Evolutionary conservation across 2,329 filamentous ascomycete species (phyloP), one percentile per base, ranked within the genome.

Genomic region (Fusarium armeniacum): DNA sequence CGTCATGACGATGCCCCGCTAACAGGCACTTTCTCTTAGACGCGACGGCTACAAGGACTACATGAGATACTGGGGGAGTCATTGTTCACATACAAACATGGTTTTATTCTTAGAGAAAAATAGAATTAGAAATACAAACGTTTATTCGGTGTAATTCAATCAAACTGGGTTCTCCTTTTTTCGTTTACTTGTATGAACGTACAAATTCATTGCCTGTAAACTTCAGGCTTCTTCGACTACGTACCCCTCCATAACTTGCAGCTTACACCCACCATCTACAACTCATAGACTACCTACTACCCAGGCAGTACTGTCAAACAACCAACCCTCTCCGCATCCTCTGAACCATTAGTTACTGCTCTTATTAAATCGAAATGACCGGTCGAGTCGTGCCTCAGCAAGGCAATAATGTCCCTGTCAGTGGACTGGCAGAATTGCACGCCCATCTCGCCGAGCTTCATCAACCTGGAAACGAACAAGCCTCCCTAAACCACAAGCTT

Each of bases 351-450:
- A 13, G 15, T 16, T 16, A n/a, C 6, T 12, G 3, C 6, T 13
- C 30, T 26, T 28, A 50, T n/a, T 7, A 5, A 11, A 5, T 12
- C 38, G 12, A 47, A 20, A 81, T 80, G 79, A 58, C 73, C 8
- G 65, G 75, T 3, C 72, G 74, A 62, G 57, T 77, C n/a, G 75
- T 83, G 3, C 81, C 81, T 6, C 73, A 79, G 44, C 77, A 76
- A 67, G 79, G 41, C n/a, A 49, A 32, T 18, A 44, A 44, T 9
- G 40, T 54, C 22, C 83, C 84, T 49, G 79, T 89, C 50, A 79
- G 81, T 9, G 84, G 86, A 11, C 79, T 89, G 20, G 80, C 84
- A 24, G 86, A 87, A 69, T 81, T 90, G 24, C 81, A 85, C 50
- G 76, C 75, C 24, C 88, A 90, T 74, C 80, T 90, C 18, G 80